Base-by-base conservation (phyloP, 2,329 filamentous ascomycete species). In the Aspergillus fijiensis region DNA sequence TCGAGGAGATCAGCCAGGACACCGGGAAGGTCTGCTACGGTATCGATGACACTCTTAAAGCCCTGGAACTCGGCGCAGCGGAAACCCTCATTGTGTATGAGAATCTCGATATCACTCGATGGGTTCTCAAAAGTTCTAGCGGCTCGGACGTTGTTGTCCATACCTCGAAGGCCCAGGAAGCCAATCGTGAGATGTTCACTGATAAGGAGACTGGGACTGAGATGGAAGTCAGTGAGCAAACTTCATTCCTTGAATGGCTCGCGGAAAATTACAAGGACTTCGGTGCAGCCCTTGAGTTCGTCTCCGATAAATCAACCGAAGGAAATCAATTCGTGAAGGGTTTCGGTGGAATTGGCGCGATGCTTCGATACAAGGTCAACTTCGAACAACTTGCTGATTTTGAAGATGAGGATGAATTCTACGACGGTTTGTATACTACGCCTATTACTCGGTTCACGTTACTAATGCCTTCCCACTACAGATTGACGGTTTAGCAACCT, bases 241-340 rank as follows among this genome's bases (percentile, higher is more conserved):
- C 89, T 69, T 91, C 94, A 9, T 97, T 99, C 88, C 86, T 99
- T n/a, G 95, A 99, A 78, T 99, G 95, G 95, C 92, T 99, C 65
- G 95, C 95, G 9, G 95, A 99, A 79, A 91, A 95, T 77, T 98
- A 98, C 85, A 96, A 95, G 79, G 92, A 98, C 76, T 99, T 97
- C 74, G 95, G 95, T 80, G 93, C 95, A 56, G 89, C 88, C 33
- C 87, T 99, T 49, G 95, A 99, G 78, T 99, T 99, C 70, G 95
- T 99, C 66, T 97, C 95, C 52, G 96, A 99, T 77, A 89, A 92
- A 67, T 98, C 94, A 62, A 96, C 91, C 63, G 95, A 99, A 81
- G 95, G 95, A 76, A 99, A 99, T 81, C 95, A 99, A 83, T 99
- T 99, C 80, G 95, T 99, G 73, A 98, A 97, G 84, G 95, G 95